A percentile compares a stretch with the other conserved stretches of the same genome.
Evolutionary conservation across 2,329 filamentous ascomycete species (phyloP).

Genomic region (Clarireedia hainanense): DNA sequence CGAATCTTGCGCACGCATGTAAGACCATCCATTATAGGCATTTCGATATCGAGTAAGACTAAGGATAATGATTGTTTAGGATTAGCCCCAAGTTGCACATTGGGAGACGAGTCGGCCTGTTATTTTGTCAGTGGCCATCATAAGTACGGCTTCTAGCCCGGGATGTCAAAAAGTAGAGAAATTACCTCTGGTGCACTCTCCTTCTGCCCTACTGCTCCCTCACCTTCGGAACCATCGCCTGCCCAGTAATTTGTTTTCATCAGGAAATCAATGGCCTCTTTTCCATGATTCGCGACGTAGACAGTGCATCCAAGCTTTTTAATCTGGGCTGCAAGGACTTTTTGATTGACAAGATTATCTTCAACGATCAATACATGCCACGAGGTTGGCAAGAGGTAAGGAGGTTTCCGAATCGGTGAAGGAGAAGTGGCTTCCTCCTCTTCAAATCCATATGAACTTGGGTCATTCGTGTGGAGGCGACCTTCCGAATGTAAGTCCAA

Average conservation of each 20-base stretch:
- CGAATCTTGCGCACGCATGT: slow-evolving; percentile 64
- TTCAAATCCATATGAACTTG: slow-evolving; percentile 3
- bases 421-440: not conserved
- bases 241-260: slow-evolving; percentile 48
- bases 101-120: too few relatives aligned
- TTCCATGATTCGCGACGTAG: slow-evolving; percentile 56
- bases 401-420: not conserved
- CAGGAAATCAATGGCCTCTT: slow-evolving; percentile 52
- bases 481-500: not conserved
- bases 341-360: slow-evolving; percentile 61
- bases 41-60: slow-evolving; percentile 73
- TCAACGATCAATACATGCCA: slow-evolving; percentile 52
- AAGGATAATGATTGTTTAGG: slow-evolving; percentile 45
- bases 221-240: slow-evolving; percentile 39
- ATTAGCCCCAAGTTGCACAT: slow-evolving; percentile 14
- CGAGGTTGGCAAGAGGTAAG: not conserved
- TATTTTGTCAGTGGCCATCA: too few relatives aligned
- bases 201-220: slow-evolving; percentile 54
- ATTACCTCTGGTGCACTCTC: slow-evolving; percentile 42
- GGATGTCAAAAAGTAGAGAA: not conserved
- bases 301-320: slow-evolving; percentile 52
- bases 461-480: not conserved
- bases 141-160: too few relatives aligned
- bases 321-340: slow-evolving; percentile 55
- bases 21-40: slow-evolving; percentile 78